These are phyloP conservation scores for Zygosaccharomyces sapae DNA, from an alignment of 1,139 yeast genomes.

Conservation along the genomic window DNA sequence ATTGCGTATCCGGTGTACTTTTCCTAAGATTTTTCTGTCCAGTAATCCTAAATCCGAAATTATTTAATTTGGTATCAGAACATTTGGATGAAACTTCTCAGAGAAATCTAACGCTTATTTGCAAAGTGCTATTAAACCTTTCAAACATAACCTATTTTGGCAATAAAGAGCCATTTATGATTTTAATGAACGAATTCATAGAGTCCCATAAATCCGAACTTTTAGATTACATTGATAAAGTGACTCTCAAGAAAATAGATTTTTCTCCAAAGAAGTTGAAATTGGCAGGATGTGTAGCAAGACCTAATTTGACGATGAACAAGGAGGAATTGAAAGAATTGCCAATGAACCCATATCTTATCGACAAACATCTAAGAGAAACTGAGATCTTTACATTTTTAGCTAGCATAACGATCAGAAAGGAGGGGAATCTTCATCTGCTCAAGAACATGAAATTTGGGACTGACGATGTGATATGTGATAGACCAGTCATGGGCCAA, in stretches of 20 bases:
- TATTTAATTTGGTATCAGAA: constrained; percentile 65
- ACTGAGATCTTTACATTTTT: constrained; percentile 54
- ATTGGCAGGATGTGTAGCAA: constrained; percentile 38
- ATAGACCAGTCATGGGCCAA: constrained; percentile 7
- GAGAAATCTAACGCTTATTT: constrained; percentile 71
- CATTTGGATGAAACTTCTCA: constrained; percentile 72
- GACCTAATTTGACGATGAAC: constrained; percentile 40
- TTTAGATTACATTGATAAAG: constrained; percentile 61
- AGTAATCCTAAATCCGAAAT: constrained; percentile 81
- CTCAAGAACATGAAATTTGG: constrained; percentile 14
- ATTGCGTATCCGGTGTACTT: constrained; percentile 77
- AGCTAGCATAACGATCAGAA: constrained; percentile 21
- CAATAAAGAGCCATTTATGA: constrained; percentile 77
- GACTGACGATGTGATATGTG: constrained; percentile 9
- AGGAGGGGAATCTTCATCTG: constrained; percentile 6
- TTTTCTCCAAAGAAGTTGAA: constrained; percentile 57
- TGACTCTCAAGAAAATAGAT: constrained; percentile 68
- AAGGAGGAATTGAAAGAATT: constrained; percentile 51
- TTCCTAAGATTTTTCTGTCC: constrained; percentile 89
- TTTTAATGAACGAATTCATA: constrained; percentile 64
- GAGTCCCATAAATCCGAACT: constrained; percentile 55
- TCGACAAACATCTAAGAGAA: constrained; percentile 60
- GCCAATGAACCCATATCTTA: constrained; percentile 64
- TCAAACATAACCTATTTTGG: constrained; percentile 75
- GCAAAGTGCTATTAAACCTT: constrained; percentile 76